Evolutionary conservation across 306 rosid species (phyloP).

Genomic region (Gillenia trifoliata): DNA sequence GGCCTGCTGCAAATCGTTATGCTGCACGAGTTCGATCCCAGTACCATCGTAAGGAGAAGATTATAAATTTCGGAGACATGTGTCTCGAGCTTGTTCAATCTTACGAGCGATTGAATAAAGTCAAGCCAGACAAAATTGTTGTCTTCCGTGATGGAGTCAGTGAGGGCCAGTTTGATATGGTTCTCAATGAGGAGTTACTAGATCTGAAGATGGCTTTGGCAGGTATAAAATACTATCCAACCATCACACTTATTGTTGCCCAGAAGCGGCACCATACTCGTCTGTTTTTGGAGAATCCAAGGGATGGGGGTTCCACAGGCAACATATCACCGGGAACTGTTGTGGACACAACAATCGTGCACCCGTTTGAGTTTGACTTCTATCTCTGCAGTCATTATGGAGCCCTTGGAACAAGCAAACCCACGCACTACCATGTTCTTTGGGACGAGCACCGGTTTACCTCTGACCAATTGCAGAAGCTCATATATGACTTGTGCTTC

Average conservation of each 20-base stretch:
- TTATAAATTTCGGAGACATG: constrained; percentile 52
- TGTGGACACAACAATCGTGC: constrained; percentile 57
- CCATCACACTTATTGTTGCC: constrained; percentile 66
- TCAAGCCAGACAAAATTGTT: constrained; percentile 49
- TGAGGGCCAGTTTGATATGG: constrained; percentile 81
- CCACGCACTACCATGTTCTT: constrained; percentile 75
- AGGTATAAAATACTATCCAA: constrained; percentile 36
- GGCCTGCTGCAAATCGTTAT: constrained; percentile 84
- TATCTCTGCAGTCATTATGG: constrained; percentile 75
- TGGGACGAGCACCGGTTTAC: constrained; percentile 73
- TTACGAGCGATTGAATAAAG: constrained; percentile 37
- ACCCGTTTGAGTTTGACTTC: constrained; percentile 74
- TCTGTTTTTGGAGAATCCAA: constrained; percentile 38
- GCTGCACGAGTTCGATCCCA: constrained; percentile 65
- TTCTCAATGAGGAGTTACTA: constrained; percentile 62
- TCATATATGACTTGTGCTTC: constrained; percentile 65
- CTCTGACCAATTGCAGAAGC: constrained; percentile 65
- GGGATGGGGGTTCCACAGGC: constrained; percentile 37
- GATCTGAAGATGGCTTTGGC: constrained; percentile 46
- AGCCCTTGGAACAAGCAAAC: constrained; percentile 75
- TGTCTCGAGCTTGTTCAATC: constrained; percentile 59
- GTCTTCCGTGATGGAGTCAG: constrained; percentile 80
- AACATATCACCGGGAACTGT: constrained; percentile 70
- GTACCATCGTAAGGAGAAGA: constrained; percentile 44
- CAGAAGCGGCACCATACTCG: constrained; percentile 77